A percentile compares a stretch with the other conserved stretches of the same genome.
These are phyloP conservation scores for Fusarium sp. DNA, from an alignment of 2,329 filamentous ascomycete genomes.

Conservation along the genomic window DNA sequence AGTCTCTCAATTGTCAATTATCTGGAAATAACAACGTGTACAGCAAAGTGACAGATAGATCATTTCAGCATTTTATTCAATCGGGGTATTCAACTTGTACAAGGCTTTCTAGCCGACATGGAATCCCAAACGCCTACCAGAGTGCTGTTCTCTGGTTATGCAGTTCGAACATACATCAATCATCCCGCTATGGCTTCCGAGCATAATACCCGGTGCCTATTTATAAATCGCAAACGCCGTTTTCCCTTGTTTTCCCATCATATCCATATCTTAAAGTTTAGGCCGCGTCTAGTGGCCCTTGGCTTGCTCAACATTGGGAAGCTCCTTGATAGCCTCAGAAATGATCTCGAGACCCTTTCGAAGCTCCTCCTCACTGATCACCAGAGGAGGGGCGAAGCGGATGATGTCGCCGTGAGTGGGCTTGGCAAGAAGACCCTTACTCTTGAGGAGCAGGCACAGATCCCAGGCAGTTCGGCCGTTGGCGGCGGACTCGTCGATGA, in stretches of 20 bases:
- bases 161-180: conserved; percentile 18
- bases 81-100: conserved; percentile 34
- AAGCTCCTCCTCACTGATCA: conserved; percentile 91
- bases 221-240: conserved; percentile 30
- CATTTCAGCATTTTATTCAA: conserved; percentile 12
- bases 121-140: conserved; percentile 37
- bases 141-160: conserved; percentile 29
- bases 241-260: conserved; percentile 13
- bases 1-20: background rate
- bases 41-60: background rate
- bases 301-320: conserved; percentile 67
- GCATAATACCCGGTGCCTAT: conserved; percentile 11
- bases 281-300: conserved; percentile 48
- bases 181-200: conserved; percentile 27
- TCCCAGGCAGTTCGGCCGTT: conserved; percentile 94
- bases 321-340: conserved; percentile 80
- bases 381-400: conserved; percentile 92
- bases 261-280: conserved; percentile 37
- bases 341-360: conserved; percentile 82
- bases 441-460: conserved; percentile 93
- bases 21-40: background rate
- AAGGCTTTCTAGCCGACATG: conserved; percentile 25
- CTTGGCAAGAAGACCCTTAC: conserved; percentile 96
- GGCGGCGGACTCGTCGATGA: conserved; percentile 91
- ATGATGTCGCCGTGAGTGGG: conserved; percentile 99